Evolutionary conservation across 331 rosid species (phyloP).

Genomic region (Prunus yedoensis): DNA sequence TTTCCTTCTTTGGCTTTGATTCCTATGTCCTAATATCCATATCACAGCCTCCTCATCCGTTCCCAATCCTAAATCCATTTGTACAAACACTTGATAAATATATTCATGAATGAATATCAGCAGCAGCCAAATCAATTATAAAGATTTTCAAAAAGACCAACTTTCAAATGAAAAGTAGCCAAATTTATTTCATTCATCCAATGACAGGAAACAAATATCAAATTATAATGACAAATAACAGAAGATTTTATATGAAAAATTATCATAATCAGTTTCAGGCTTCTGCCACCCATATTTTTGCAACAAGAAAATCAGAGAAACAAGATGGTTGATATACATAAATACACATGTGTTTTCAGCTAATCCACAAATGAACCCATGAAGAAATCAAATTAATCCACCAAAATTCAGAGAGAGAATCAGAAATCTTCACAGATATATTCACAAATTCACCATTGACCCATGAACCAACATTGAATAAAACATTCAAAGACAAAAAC

Average conservation of each 20-base stretch:
- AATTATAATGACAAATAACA: neutral
- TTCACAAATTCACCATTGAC: neutral
- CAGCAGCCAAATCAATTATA: no score
- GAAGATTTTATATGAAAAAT: neutral
- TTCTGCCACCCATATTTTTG: neutral
- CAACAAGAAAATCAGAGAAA: neutral
- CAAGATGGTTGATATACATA: neutral
- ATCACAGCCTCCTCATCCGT: conserved; percentile 62
- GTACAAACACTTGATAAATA: neutral
- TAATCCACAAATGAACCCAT: neutral
- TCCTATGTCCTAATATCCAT: conserved; percentile 76
- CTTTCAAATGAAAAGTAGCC: no score
- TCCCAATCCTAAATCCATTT: conserved; percentile 55
- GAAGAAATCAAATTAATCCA: neutral
- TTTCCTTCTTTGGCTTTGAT: conserved; percentile 64
- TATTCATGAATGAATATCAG: neutral
- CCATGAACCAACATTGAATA: neutral
- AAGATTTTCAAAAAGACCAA: no score
- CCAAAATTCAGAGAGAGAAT: conserved; percentile 2
- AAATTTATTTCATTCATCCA: no score
- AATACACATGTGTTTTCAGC: neutral
- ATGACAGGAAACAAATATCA: neutral
- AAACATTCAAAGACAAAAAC: neutral
- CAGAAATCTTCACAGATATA: neutral
- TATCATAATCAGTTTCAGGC: neutral